Evolutionary conservation across 2,329 filamentous ascomycete species (phyloP).

Genomic region (Venturia pyrina): DNA sequence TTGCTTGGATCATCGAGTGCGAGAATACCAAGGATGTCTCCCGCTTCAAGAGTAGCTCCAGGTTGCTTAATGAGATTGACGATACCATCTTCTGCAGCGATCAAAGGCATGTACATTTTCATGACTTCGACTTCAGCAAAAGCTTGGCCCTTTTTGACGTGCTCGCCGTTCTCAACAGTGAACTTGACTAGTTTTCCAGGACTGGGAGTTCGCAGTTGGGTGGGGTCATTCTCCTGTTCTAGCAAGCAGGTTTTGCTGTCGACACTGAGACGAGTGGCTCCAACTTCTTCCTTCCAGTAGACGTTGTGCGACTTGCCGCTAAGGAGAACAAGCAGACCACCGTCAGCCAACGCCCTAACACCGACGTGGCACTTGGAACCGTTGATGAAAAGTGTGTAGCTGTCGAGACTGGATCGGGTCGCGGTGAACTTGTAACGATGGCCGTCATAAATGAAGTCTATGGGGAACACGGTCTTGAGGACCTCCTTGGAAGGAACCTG

Average conservation of each 20-base stretch:
- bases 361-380: slow-evolving; percentile 93
- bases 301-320: slow-evolving; percentile 93
- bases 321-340: slow-evolving; percentile 82
- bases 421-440: slow-evolving; percentile 96
- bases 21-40: slow-evolving; percentile 96
- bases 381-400: slow-evolving; percentile 98
- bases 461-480: slow-evolving; percentile 91
- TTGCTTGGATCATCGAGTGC: slow-evolving; percentile 89
- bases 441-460: slow-evolving; percentile 98
- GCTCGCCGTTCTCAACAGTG: slow-evolving; percentile 87
- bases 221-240: slow-evolving; percentile 98
- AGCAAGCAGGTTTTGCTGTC: slow-evolving; percentile 97
- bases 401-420: slow-evolving; percentile 82
- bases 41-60: slow-evolving; percentile 92
- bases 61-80: slow-evolving; percentile 99
- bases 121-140: slow-evolving; percentile 99
- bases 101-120: slow-evolving; percentile 99
- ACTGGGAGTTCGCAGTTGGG: slow-evolving; percentile 86
- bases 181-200: slow-evolving; percentile 98
- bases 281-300: slow-evolving; percentile 99
- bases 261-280: slow-evolving; percentile 87
- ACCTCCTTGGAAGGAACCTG: slow-evolving; percentile 96
- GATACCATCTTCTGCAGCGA: slow-evolving; percentile 88
- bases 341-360: slow-evolving; percentile 84
- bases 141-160: slow-evolving; percentile 82